Percentiles rank a stretch among this genome's conserved stretches.
Evolutionary conservation across 1,139 yeast species (phyloP).

Genomic region (Debaryomyces nepalensis): DNA sequence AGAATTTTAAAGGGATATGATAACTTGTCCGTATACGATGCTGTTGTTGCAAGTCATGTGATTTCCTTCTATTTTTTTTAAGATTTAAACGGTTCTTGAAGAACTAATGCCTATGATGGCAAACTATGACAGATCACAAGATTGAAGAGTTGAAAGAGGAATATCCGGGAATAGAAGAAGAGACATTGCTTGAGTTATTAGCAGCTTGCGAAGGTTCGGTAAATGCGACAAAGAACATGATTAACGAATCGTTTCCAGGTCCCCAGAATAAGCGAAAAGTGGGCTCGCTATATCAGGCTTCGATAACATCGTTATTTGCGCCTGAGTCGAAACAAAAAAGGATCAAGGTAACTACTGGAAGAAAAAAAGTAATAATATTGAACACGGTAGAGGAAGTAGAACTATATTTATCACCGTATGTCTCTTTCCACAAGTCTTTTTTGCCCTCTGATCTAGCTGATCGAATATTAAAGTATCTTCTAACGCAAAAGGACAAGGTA

Average conservation of each 20-base stretch:
- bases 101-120: not conserved
- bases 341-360: not conserved
- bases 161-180: slow-evolving; percentile 26
- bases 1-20: too few relatives aligned
- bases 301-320: slow-evolving; percentile 23
- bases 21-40: not conserved
- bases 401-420: slow-evolving; percentile 43
- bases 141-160: slow-evolving; percentile 19
- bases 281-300: slow-evolving; percentile 26
- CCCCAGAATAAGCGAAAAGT: slow-evolving; percentile 20
- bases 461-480: slow-evolving; percentile 41
- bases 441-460: slow-evolving; percentile 56
- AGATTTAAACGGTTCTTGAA: not conserved
- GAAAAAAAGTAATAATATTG: slow-evolving; percentile 18
- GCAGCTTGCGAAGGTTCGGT: slow-evolving; percentile 45
- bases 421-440: slow-evolving; percentile 54
- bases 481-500: slow-evolving; percentile 45
- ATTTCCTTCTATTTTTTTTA: not conserved
- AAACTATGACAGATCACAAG: slow-evolving; percentile 11
- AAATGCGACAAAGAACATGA: slow-evolving; percentile 29
- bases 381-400: slow-evolving; percentile 45
- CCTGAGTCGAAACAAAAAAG: slow-evolving; percentile 20
- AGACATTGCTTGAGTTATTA: slow-evolving; percentile 39
- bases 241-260: slow-evolving; percentile 29
- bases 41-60: slow-evolving; percentile 1